phyloP scores from a whole-genome alignment of 768 basidiomycete species.

The Calocybe gangraenosa region DNA sequence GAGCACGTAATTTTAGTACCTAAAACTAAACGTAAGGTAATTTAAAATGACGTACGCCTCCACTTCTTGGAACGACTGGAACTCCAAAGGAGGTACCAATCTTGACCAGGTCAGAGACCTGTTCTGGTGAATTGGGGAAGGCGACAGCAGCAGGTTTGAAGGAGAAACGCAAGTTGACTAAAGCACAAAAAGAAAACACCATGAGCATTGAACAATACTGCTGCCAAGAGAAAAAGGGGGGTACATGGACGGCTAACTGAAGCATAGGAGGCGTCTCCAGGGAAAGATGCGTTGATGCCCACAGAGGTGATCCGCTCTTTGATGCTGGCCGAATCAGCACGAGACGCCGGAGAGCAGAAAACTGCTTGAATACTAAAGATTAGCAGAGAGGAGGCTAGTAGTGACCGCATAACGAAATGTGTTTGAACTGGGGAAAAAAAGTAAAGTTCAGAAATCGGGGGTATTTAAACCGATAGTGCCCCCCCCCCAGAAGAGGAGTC shows the following conservation, averaged over 20 bases:
- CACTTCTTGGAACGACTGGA: slow-evolving; percentile 38
- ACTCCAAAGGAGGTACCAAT: slow-evolving; percentile 27
- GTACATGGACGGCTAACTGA: slow-evolving; percentile 17
- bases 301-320: slow-evolving; percentile 7
- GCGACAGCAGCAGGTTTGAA: slow-evolving; percentile 34
- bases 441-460: too few species aligned
- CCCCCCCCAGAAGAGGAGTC: too few species aligned
- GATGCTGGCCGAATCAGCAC: slow-evolving; percentile 6
- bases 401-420: too few species aligned
- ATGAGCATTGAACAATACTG: too few species aligned
- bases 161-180: slow-evolving; percentile 38
- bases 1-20: too few species aligned
- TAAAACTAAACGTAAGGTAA: too few species aligned
- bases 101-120: slow-evolving; percentile 34
- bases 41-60: slow-evolving; percentile 30
- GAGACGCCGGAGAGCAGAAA: too few species aligned
- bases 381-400: too few species aligned
- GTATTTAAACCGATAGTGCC: too few species aligned
- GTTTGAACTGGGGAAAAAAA: too few species aligned
- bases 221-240: neutral
- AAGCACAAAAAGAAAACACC: too few species aligned
- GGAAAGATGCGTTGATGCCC: slow-evolving; percentile 16
- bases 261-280: slow-evolving; percentile 16
- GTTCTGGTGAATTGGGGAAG: slow-evolving; percentile 28
- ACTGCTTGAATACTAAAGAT: too few species aligned